phyloP scores from a whole-genome alignment of 192 early-diverging fungal species.

The Phycomyces nitens region DNA sequence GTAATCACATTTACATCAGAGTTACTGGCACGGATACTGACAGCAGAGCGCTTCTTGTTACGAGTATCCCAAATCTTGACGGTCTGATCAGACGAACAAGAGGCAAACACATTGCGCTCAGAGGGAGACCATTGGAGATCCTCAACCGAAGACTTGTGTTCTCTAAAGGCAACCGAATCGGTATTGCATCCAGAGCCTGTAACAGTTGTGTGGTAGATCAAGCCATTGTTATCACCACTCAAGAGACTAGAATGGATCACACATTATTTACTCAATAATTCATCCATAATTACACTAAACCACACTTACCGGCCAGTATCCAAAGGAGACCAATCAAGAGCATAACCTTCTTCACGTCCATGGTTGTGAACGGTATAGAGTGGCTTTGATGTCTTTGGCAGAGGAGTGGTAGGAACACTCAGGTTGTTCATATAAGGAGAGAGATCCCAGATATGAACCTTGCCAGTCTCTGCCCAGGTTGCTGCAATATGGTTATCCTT shows the following conservation, averaged over 20 bases:
- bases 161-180: conserved; percentile 72
- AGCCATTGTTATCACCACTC: conserved; percentile 77
- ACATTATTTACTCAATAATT: conserved; percentile 9
- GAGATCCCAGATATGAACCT: conserved; percentile 91
- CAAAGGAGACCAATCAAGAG: conserved; percentile 89
- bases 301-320: conserved; percentile 45
- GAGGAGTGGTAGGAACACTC: conserved; percentile 76
- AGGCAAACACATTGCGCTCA: conserved; percentile 89
- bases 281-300: background rate
- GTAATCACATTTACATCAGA: conserved; percentile 95
- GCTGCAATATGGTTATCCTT: conserved; percentile 74
- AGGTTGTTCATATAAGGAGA: conserved; percentile 68
- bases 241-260: conserved; percentile 59
- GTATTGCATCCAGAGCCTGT: conserved; percentile 66
- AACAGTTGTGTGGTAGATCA: conserved; percentile 81
- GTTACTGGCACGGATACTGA: conserved; percentile 78
- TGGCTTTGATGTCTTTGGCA: conserved; percentile 62
- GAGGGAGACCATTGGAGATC: conserved; percentile 97
- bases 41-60: conserved; percentile 66
- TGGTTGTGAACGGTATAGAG: conserved; percentile 81
- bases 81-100: conserved; percentile 86
- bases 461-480: conserved; percentile 93
- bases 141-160: conserved; percentile 86
- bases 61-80: conserved; percentile 95
- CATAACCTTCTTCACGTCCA: conserved; percentile 85